Percentiles rank a stretch among this genome's conserved stretches.
Conservation (phyloP, 2,329 filamentous ascomycete species). For the Ascochyta pisi region DNA sequence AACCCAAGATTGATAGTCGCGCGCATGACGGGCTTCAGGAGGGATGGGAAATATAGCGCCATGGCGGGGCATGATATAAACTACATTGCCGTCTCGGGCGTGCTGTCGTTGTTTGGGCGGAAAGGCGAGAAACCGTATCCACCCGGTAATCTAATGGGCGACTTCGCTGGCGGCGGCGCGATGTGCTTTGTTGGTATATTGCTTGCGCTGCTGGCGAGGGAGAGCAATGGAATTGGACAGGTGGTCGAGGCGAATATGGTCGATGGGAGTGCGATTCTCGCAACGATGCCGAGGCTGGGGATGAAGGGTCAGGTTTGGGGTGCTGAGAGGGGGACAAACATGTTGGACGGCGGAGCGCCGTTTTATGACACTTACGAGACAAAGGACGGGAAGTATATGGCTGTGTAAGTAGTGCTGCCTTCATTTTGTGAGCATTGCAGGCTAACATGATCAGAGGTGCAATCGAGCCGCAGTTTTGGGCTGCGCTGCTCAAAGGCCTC, state of each 20-base stretch:
- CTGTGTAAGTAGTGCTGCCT: slow-evolving; percentile 60
- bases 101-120: slow-evolving; percentile 77
- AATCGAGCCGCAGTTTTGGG: slow-evolving; percentile 86
- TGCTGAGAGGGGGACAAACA: slow-evolving; percentile 72
- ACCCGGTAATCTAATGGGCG: slow-evolving; percentile 83
- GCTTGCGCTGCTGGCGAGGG: slow-evolving; percentile 74
- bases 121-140: slow-evolving; percentile 73
- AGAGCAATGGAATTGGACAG: slow-evolving; percentile 73
- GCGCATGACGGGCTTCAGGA: slow-evolving; percentile 87
- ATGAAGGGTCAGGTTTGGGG: slow-evolving; percentile 69
- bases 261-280: slow-evolving; percentile 81
- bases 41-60: slow-evolving; percentile 81
- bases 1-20: slow-evolving; percentile 83
- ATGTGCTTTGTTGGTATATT: slow-evolving; percentile 83
- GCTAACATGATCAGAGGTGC: slow-evolving; percentile 63
- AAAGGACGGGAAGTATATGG: slow-evolving; percentile 77
- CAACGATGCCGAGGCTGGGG: slow-evolving; percentile 75
- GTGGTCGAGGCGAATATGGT: slow-evolving; percentile 98
- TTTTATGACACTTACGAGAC: slow-evolving; percentile 93
- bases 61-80: slow-evolving; percentile 99
- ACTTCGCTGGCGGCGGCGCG: slow-evolving; percentile 90
- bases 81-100: slow-evolving; percentile 88
- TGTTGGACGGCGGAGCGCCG: slow-evolving; percentile 83
- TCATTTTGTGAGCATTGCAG: not conserved
- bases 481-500: slow-evolving; percentile 70